These are phyloP conservation scores for Begonia fuchsioides DNA, from an alignment of 306 rosid genomes.

Conservation along the genomic window DNA sequence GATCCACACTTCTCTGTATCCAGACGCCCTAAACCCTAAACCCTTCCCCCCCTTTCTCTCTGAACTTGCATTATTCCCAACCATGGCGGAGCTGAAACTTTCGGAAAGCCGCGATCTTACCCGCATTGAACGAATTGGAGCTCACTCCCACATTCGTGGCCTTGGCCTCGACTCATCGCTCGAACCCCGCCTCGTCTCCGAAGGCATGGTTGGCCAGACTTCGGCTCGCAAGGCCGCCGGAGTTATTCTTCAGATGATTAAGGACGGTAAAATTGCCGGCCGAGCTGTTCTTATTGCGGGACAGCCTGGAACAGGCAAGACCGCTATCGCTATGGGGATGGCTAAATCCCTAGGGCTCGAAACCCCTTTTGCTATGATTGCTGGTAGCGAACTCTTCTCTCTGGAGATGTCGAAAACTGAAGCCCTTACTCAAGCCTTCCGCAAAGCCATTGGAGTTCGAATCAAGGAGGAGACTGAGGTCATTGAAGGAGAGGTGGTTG, in stretches of 20 bases:
- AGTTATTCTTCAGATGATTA: slow-evolving; percentile 82
- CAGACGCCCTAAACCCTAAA: background rate
- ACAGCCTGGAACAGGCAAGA: slow-evolving; percentile 92
- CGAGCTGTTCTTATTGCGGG: slow-evolving; percentile 86
- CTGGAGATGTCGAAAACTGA: slow-evolving; percentile 93
- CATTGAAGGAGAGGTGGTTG: slow-evolving; percentile 91
- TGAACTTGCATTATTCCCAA: background rate
- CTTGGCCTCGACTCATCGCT: slow-evolving; percentile 84
- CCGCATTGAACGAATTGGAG: slow-evolving; percentile 94
- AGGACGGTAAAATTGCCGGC: slow-evolving; percentile 86
- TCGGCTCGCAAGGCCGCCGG: slow-evolving; percentile 92
- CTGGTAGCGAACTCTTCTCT: slow-evolving; percentile 91
- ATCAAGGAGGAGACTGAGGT: slow-evolving; percentile 97
- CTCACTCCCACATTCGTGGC: slow-evolving; percentile 97
- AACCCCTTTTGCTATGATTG: slow-evolving; percentile 91
- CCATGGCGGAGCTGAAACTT: slow-evolving; percentile 54
- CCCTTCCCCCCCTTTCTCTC: background rate
- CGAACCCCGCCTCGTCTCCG: slow-evolving; percentile 72
- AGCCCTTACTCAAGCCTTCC: slow-evolving; percentile 76
- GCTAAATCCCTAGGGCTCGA: slow-evolving; percentile 93
- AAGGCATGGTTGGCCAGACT: slow-evolving; percentile 95
- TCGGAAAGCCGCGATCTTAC: slow-evolving; percentile 88
- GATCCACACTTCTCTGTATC: too few relatives aligned
- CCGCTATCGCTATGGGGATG: slow-evolving; percentile 99
- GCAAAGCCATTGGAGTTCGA: slow-evolving; percentile 85